A percentile compares a stretch with the other conserved stretches of the same genome.
phyloP scores from a whole-genome alignment of 345 rosid species.

The Eucalyptus victrix region DNA sequence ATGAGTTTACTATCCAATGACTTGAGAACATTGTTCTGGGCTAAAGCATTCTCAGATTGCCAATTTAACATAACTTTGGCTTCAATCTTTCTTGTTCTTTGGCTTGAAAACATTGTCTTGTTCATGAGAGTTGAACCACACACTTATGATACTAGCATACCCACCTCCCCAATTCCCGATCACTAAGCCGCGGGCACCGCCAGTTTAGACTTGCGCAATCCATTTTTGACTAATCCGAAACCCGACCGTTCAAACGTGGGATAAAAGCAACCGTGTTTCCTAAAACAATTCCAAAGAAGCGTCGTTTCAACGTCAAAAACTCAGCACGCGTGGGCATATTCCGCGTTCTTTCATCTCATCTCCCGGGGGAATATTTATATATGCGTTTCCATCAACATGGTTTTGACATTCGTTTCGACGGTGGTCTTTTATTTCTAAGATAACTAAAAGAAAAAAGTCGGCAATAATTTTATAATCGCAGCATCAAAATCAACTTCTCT shows the following conservation, averaged over 20 bases:
- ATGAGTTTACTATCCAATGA: neutral
- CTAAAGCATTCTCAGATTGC: neutral
- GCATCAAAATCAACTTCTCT: neutral
- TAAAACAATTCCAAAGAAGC: neutral
- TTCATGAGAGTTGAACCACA: neutral
- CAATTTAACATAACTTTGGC: neutral
- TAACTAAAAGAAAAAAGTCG: neutral
- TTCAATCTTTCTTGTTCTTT: neutral
- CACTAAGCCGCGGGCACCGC: neutral
- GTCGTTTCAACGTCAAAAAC: neutral
- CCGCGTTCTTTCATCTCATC: neutral
- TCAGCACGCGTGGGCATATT: neutral
- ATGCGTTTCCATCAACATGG: neutral
- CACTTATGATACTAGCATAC: neutral
- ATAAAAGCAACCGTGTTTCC: neutral
- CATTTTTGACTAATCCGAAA: neutral
- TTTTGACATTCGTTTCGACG: neutral
- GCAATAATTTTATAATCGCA: neutral
- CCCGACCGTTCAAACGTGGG: neutral
- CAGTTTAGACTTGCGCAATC: neutral
- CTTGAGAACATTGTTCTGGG: neutral
- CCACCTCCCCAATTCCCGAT: neutral
- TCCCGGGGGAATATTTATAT: neutral
- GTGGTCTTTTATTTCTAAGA: neutral
- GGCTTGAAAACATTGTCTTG: neutral